Base-by-base conservation (phyloP, 768 basidiomycete genomes). In the Mycena vulgaris region DNA sequence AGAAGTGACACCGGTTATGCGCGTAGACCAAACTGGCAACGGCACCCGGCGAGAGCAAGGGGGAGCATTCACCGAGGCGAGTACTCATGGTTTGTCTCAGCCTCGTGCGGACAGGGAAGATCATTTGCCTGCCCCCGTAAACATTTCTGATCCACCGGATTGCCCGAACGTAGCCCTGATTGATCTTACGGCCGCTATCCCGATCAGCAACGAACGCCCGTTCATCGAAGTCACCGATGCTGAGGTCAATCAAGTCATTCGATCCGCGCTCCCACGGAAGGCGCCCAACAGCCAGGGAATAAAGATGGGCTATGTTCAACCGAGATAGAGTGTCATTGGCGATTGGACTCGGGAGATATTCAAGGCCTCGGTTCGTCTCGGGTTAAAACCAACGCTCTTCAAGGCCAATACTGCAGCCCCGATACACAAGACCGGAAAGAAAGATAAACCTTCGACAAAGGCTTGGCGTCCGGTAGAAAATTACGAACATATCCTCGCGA, bases 61-160 rank as follows among this genome's bases (percentile, higher is more conserved):
- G 39, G 35, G 35, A 39, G 57, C 33, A 28, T 25, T 14, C 35
- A 6, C 39, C 39, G 58, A 47, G 58, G 58, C 14, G 6, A 14
- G 2, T 23, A 27, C 42, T 60, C 58, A 31, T 30, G 42, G 40
- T 28, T 40, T n/a, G 37, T 42, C 47, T 60, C 42, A 40, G 58
- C 58, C 58, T 11, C 10, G 21, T 23, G 57, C n/a, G 40, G 57
- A 59, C 57, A 59, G 57, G 57, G 39, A 59, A 58, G 57, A 58
- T 58, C 25, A 6, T 27, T 45, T 58, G 57, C 57, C 58, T 60
- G 58, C 42, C 58, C 40, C 58, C 33, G 19, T 23, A 13, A 3
- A 31, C 42, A 45, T 42, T 25, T 60, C 42, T 60, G 58, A 60
- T 25, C 42, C 58, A 39, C 27, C 42, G 19, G 42, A 45, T 19